Evolutionary conservation across 176 grass and related monocot genomes (phyloP).

Genomic region (Typha latifolia): DNA sequence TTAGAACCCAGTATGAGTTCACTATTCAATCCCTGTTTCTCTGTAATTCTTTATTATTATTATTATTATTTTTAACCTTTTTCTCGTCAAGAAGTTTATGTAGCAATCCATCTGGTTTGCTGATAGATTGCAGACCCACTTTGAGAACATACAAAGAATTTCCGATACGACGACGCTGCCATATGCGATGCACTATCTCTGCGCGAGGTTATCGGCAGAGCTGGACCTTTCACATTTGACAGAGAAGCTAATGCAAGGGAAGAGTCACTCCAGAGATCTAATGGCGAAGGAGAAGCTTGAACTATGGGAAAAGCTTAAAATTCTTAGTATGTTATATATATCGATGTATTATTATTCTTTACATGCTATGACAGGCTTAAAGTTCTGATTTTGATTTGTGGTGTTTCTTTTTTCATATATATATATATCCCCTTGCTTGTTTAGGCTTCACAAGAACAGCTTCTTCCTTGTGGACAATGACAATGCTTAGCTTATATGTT

Average conservation of each 20-base stretch:
- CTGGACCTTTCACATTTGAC: slow-evolving; percentile 76
- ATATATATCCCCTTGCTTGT: neutral
- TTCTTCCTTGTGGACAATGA: slow-evolving; percentile 77
- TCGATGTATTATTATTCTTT: neutral
- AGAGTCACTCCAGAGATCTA: slow-evolving; percentile 41
- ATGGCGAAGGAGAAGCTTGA: slow-evolving; percentile 56
- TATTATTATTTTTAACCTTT: neutral
- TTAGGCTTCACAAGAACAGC: slow-evolving; percentile 86
- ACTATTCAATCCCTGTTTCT: neutral
- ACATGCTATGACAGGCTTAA: neutral
- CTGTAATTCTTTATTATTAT: too few relatives aligned
- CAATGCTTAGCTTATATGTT: slow-evolving; percentile 88
- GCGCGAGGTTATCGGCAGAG: slow-evolving; percentile 44
- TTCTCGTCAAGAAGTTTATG: neutral
- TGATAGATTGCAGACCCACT: slow-evolving; percentile 67
- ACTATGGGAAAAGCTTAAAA: slow-evolving; percentile 78
- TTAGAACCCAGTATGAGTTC: slow-evolving; percentile 28
- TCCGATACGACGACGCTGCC: slow-evolving; percentile 76
- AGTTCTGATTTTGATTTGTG: neutral
- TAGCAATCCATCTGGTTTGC: neutral
- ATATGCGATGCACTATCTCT: slow-evolving; percentile 76
- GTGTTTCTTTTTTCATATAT: neutral
- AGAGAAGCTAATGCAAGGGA: slow-evolving; percentile 68
- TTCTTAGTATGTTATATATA: slow-evolving; percentile 47
- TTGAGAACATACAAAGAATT: slow-evolving; percentile 74